Evolutionary conservation across 306 rosid genomes (phyloP).

Genomic region (Argentina anserina): DNA sequence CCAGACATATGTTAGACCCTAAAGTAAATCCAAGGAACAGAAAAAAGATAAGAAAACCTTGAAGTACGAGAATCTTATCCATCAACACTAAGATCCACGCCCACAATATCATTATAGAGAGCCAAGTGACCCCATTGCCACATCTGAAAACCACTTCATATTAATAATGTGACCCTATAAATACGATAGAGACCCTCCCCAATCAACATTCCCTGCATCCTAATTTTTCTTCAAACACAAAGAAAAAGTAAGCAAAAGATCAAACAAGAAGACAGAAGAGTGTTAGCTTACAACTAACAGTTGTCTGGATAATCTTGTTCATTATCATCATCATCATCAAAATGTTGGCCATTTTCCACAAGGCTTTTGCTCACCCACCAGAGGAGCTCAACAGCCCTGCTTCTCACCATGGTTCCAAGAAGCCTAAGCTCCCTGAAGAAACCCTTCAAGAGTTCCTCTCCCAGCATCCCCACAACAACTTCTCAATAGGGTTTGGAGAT

Average conservation of each 20-base stretch:
- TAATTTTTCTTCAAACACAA: neutral
- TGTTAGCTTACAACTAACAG: neutral
- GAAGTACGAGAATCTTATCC: slow-evolving; percentile 50
- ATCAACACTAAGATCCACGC: slow-evolving; percentile 37
- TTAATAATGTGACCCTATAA: slow-evolving; percentile 13
- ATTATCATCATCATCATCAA: neutral
- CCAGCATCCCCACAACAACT: slow-evolving; percentile 59
- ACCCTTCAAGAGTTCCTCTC: slow-evolving; percentile 69
- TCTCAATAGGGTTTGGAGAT: slow-evolving; percentile 63
- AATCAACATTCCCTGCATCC: neutral
- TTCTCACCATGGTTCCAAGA: slow-evolving; percentile 59
- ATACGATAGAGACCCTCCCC: neutral
- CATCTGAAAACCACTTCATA: neutral
- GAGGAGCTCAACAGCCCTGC: slow-evolving; percentile 94
- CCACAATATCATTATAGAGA: slow-evolving; percentile 20
- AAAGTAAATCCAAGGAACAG: neutral
- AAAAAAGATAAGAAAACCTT: slow-evolving; percentile 20
- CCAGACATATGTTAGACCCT: neutral
- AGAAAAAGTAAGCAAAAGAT: neutral
- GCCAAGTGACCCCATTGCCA: neutral
- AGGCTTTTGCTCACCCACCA: slow-evolving; percentile 89
- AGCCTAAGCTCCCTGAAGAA: slow-evolving; percentile 80
- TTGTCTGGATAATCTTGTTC: neutral
- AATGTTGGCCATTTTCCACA: slow-evolving; percentile 90
- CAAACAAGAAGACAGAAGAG: neutral